Evolutionary conservation across 169 alveolate genomes (phyloP).

Genomic region (Eimeria falciformis): DNA sequence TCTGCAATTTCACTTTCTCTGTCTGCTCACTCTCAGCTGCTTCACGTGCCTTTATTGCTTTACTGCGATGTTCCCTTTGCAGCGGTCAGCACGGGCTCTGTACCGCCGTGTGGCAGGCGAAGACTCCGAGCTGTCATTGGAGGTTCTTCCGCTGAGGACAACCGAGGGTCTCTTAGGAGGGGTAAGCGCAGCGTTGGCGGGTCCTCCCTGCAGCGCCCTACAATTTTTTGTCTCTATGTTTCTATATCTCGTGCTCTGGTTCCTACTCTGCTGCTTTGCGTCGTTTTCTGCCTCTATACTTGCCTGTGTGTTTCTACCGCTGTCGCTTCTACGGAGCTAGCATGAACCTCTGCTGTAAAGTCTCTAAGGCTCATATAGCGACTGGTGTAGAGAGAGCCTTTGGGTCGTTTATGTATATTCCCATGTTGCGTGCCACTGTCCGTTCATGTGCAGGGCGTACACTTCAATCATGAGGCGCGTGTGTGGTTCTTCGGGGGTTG

Average conservation of each 20-base stretch:
- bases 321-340: too few species aligned
- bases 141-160: conserved; percentile 31
- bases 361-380: too few species aligned
- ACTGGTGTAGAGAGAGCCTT: too few species aligned
- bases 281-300: background rate
- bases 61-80: background rate
- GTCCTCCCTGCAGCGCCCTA: background rate
- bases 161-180: conserved; percentile 18
- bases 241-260: background rate
- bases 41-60: background rate
- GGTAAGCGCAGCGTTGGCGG: background rate
- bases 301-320: too few species aligned
- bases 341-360: too few species aligned
- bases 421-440: background rate
- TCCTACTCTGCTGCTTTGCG: background rate
- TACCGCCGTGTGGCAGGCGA: conserved; percentile 54
- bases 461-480: conserved; percentile 26
- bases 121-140: conserved; percentile 34
- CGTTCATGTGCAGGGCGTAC: background rate
- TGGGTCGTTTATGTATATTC: background rate
- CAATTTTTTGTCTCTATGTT: background rate
- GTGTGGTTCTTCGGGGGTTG: conserved; percentile 43
- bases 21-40: background rate
- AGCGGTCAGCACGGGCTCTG: conserved; percentile 36
- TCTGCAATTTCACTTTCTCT: background rate